Evolutionary conservation across 2,329 filamentous ascomycete species (phyloP).

Genomic region (Colletotrichum trifolii): DNA sequence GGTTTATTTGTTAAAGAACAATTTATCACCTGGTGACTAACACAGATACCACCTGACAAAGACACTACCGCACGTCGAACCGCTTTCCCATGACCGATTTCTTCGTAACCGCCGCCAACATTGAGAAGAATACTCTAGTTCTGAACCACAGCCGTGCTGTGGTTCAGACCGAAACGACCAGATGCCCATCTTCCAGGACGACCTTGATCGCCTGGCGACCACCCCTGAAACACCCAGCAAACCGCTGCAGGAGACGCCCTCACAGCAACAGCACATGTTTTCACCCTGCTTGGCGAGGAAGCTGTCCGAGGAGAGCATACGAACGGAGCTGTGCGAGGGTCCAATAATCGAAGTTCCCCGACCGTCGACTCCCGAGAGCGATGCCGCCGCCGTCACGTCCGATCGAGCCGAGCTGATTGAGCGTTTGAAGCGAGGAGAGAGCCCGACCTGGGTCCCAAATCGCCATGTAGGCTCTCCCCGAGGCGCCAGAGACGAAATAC

Average conservation of each 20-base stretch:
- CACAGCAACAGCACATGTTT: constrained; percentile 2
- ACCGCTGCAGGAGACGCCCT: constrained; percentile 3
- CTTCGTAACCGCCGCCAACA: constrained; percentile 24
- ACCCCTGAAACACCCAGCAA: constrained; percentile 36
- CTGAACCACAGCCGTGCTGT: constrained; percentile 46
- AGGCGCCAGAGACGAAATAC: constrained; percentile 6
- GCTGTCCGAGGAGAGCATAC: constrained; percentile 69
- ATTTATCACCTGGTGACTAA: constrained; percentile 35
- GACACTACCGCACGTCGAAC: constrained; percentile 17
- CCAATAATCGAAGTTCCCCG: constrained; percentile 58
- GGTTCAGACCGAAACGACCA: constrained; percentile 45
- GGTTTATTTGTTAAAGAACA: constrained; percentile 29
- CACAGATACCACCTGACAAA: constrained; percentile 35
- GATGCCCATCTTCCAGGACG: constrained; percentile 69
- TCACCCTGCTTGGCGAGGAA: constrained; percentile 45
- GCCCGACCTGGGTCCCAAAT: constrained; percentile 77
- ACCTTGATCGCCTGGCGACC: constrained; percentile 51
- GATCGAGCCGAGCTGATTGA: constrained; percentile 85
- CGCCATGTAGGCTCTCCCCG: constrained; percentile 62
- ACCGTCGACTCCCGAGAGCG: constrained; percentile 44
- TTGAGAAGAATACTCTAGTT: constrained; percentile 29
- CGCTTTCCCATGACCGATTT: constrained; percentile 8
- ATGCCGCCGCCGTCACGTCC: constrained; percentile 50
- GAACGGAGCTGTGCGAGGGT: constrained; percentile 71
- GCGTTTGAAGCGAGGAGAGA: constrained; percentile 82